Evolutionary conservation across 306 rosid genomes (phyloP).

Genomic region (Oemleria cerasiformis): DNA sequence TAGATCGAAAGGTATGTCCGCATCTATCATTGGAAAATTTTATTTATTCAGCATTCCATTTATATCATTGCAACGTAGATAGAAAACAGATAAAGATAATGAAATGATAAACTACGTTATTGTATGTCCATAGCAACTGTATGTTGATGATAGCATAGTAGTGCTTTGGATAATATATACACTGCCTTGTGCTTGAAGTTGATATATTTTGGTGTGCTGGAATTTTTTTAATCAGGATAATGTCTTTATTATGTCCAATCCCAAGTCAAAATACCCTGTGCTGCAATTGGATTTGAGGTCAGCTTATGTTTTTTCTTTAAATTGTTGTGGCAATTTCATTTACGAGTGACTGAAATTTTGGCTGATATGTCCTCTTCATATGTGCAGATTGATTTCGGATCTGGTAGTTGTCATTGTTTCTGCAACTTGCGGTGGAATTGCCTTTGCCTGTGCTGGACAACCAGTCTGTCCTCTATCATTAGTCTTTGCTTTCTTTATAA

Average conservation of each 20-base stretch:
- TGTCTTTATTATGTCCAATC: conserved; percentile 86
- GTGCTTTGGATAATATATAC: neutral
- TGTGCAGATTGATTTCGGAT: conserved; percentile 85
- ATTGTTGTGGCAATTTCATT: conserved; percentile 18
- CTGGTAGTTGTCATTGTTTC: conserved; percentile 94
- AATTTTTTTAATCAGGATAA: conserved; percentile 61
- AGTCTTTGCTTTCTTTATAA: conserved; percentile 1
- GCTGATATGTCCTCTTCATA: conserved; percentile 28
- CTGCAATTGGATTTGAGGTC: conserved; percentile 90
- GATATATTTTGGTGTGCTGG: conserved; percentile 12
- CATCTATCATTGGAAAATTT: conserved; percentile 19
- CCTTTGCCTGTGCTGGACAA: conserved; percentile 98
- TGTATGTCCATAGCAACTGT: neutral
- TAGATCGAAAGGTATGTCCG: conserved; percentile 72
- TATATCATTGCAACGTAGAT: neutral
- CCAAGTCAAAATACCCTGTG: conserved; percentile 86
- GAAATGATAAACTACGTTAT: neutral
- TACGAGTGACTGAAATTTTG: conserved; percentile 29
- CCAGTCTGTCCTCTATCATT: conserved; percentile 62
- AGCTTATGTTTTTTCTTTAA: conserved; percentile 7
- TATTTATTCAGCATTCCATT: neutral
- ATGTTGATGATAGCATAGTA: neutral
- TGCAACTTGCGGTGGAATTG: conserved; percentile 98
- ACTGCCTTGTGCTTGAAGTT: neutral
- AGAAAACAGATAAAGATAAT: neutral